Percentiles rank a stretch among this genome's conserved stretches.
These are phyloP conservation scores for Saccharomycopsis fibuligera DNA, from an alignment of 805 yeast species.

Conservation along the genomic window DNA sequence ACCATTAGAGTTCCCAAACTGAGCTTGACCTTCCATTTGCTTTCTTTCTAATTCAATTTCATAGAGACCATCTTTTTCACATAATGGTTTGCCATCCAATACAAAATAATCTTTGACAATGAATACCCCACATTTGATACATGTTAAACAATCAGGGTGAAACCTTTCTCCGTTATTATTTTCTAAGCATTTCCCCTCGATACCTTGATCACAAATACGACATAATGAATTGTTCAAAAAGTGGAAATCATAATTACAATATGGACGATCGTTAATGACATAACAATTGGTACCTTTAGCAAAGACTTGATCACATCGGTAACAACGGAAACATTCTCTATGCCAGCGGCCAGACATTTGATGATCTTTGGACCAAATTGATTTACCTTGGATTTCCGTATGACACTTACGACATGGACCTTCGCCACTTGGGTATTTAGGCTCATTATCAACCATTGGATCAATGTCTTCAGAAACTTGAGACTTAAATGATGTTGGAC, in stretches of 20 bases:
- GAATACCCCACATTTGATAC: constrained; percentile 48
- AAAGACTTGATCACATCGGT: constrained; percentile 51
- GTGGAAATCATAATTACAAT: constrained; percentile 64
- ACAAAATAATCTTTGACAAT: constrained; percentile 53
- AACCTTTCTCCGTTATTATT: constrained; percentile 65
- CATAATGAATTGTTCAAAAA: constrained; percentile 70
- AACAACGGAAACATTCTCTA: constrained; percentile 74
- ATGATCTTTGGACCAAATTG: constrained; percentile 66
- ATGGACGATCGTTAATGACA: constrained; percentile 73
- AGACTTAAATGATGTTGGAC: constrained; percentile 9
- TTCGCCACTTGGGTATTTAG: constrained; percentile 47
- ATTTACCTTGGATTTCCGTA: constrained; percentile 47
- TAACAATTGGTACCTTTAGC: constrained; percentile 62
- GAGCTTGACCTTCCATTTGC: constrained; percentile 1
- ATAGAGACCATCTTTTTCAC: constrained; percentile 36
- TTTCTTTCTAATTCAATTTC: constrained; percentile 19
- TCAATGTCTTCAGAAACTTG: constrained; percentile 12
- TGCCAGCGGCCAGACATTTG: constrained; percentile 94
- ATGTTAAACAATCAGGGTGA: constrained; percentile 68
- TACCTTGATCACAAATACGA: constrained; percentile 60
- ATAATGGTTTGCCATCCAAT: constrained; percentile 40
- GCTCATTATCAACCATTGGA: constrained; percentile 1
- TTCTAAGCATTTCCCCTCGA: constrained; percentile 88
- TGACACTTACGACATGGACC: constrained; percentile 82
- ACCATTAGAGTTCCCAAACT: background rate